Conservation (phyloP, 2,329 filamentous ascomycete species). For the Akanthomyces uredinophilus region DNA sequence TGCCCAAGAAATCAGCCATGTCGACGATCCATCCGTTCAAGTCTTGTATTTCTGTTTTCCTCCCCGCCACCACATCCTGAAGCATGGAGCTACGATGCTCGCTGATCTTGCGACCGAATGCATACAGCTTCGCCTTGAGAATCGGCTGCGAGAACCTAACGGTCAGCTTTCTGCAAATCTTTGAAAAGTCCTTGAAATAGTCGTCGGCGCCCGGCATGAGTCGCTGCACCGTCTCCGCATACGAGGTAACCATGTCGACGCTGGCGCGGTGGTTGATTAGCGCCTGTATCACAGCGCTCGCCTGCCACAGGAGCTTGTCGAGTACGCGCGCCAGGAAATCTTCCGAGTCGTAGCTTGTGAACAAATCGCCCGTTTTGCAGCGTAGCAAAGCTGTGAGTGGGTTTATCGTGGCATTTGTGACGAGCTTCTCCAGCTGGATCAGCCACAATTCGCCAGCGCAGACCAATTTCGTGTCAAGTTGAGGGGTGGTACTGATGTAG, state of each 20-base stretch:
- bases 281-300: background rate
- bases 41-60: background rate
- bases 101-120: background rate
- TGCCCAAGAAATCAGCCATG: background rate
- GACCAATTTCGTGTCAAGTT: background rate
- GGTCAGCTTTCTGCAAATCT: background rate
- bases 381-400: background rate
- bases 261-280: background rate
- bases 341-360: background rate
- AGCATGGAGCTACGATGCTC: slow-evolving; percentile 3
- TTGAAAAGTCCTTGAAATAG: background rate
- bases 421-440: background rate
- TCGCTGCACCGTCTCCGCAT: background rate
- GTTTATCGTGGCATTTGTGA: background rate
- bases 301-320: background rate
- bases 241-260: background rate
- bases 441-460: background rate
- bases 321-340: background rate
- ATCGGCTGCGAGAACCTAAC: background rate
- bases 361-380: background rate
- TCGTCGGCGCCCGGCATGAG: background rate
- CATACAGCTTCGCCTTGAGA: background rate
- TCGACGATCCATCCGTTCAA: background rate
- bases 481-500: background rate
- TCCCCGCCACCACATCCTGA: background rate